These are phyloP conservation scores for Prunus kanzakura DNA, from an alignment of 306 rosid genomes.

Conservation along the genomic window DNA sequence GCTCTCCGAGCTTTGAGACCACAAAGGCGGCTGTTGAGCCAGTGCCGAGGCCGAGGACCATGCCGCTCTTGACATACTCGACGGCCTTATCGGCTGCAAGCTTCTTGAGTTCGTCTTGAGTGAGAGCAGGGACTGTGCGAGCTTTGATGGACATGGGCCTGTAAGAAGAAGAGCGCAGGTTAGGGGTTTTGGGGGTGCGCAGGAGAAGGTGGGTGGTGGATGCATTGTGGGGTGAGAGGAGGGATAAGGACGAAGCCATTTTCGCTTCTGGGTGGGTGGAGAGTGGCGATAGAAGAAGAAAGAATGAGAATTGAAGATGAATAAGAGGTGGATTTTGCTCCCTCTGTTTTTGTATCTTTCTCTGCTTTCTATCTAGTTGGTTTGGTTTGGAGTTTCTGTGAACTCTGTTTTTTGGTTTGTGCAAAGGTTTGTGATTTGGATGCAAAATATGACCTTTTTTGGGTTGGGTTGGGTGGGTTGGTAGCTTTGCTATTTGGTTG, in stretches of 20 bases:
- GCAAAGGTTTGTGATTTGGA: neutral
- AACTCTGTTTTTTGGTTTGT: neutral
- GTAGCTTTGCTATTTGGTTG: neutral
- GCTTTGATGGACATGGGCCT: conserved; percentile 42
- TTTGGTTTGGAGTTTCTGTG: neutral
- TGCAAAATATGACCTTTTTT: neutral
- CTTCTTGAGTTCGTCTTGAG: conserved; percentile 78
- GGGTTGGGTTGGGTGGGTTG: neutral
- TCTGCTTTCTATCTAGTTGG: neutral
- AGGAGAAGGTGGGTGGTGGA: conserved; percentile 44
- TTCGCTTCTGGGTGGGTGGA: conserved; percentile 12
- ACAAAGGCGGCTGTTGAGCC: conserved; percentile 93
- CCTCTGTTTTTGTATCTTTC: neutral
- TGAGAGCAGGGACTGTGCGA: conserved; percentile 51
- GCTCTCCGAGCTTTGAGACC: conserved; percentile 70
- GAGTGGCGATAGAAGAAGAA: neutral
- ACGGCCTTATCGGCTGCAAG: conserved; percentile 90
- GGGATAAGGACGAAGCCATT: conserved; percentile 69
- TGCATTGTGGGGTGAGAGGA: conserved; percentile 46
- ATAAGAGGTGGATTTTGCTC: neutral
- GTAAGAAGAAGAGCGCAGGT: conserved; percentile 35
- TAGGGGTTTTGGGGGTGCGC: conserved; percentile 39
- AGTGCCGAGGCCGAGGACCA: conserved; percentile 91
- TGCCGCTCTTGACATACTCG: conserved; percentile 67
- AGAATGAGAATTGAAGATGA: neutral